These are phyloP conservation scores for Curvularia sp. DNA, from an alignment of 2,329 filamentous ascomycete species.

Conservation along the genomic window DNA sequence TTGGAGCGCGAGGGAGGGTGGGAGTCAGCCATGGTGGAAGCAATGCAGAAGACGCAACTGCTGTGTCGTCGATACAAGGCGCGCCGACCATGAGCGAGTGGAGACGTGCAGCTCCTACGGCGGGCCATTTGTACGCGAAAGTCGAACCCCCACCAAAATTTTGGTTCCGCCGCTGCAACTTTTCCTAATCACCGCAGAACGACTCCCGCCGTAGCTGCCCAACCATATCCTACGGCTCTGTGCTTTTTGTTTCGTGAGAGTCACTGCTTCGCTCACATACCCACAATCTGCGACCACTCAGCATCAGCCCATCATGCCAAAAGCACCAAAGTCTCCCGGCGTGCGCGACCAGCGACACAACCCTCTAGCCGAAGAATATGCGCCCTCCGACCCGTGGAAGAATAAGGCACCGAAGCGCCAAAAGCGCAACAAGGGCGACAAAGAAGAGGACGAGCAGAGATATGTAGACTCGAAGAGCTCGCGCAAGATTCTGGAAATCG, in stretches of 20 bases:
- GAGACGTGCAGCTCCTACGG: slow-evolving; percentile 23
- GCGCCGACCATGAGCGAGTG: slow-evolving; percentile 9
- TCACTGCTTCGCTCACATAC: no score
- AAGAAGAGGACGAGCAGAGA: slow-evolving; percentile 64
- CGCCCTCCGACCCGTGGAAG: slow-evolving; percentile 72
- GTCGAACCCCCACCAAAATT: slow-evolving; percentile 25
- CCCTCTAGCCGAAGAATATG: slow-evolving; percentile 88
- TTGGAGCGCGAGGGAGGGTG: slow-evolving; percentile 46
- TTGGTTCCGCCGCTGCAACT: slow-evolving; percentile 16
- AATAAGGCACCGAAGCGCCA: slow-evolving; percentile 69
- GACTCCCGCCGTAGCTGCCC: background rate
- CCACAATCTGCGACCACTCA: background rate
- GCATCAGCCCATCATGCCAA: slow-evolving; percentile 69
- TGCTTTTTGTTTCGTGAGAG: background rate
- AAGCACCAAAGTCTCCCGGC: slow-evolving; percentile 66
- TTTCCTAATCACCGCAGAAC: slow-evolving; percentile 14
- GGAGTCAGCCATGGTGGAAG: slow-evolving; percentile 44
- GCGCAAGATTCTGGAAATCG: slow-evolving; percentile 85
- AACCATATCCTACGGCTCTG: background rate
- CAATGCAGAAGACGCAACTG: slow-evolving; percentile 10
- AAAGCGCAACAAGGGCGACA: slow-evolving; percentile 63
- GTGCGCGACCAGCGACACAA: slow-evolving; percentile 77
- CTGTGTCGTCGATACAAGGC: slow-evolving; percentile 10
- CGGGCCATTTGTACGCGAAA: slow-evolving; percentile 21
- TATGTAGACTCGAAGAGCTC: slow-evolving; percentile 91